phyloP scores from a whole-genome alignment of 2,329 filamentous ascomycete genomes.

The Huntiella bhutanensis region DNA sequence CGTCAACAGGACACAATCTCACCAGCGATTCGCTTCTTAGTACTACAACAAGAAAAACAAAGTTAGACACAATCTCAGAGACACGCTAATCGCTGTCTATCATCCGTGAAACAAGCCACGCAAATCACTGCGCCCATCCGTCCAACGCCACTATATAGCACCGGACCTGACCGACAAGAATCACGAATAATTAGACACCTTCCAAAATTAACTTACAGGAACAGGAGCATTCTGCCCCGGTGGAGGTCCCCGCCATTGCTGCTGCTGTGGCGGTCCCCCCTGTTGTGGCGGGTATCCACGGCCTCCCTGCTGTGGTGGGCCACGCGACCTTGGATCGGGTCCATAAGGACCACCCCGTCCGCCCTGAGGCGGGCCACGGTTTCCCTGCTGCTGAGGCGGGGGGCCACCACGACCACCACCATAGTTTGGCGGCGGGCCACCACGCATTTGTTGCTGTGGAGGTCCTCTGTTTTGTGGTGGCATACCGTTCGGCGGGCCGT shows the following conservation, averaged over 20 bases:
- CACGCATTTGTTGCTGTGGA: constrained; percentile 4
- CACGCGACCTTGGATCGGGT: not conserved
- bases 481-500: constrained; percentile 4
- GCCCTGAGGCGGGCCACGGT: not conserved
- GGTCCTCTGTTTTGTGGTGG: constrained; percentile 8
- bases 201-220: constrained; percentile 4
- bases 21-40: too few relatives aligned
- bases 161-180: not conserved
- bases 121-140: too few relatives aligned
- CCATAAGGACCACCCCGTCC: not conserved
- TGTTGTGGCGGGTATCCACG: constrained; percentile 6
- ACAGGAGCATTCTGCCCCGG: constrained; percentile 3
- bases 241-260: constrained; percentile 9
- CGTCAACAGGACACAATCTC: too few relatives aligned
- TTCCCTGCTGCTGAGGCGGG: constrained; percentile 4
- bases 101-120: too few relatives aligned
- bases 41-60: too few relatives aligned
- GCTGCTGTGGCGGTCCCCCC: constrained; percentile 2
- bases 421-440: constrained; percentile 6
- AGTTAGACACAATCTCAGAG: too few relatives aligned
- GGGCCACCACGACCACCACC: constrained; percentile 4
- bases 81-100: too few relatives aligned
- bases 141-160: too few relatives aligned
- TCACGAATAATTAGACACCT: not conserved
- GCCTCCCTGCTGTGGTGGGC: constrained; percentile 1